Evolutionary conservation across 2,329 filamentous ascomycete species (phyloP), one percentile per base, ranked within the genome.

Genomic region (Sporothrix schenckii): DNA sequence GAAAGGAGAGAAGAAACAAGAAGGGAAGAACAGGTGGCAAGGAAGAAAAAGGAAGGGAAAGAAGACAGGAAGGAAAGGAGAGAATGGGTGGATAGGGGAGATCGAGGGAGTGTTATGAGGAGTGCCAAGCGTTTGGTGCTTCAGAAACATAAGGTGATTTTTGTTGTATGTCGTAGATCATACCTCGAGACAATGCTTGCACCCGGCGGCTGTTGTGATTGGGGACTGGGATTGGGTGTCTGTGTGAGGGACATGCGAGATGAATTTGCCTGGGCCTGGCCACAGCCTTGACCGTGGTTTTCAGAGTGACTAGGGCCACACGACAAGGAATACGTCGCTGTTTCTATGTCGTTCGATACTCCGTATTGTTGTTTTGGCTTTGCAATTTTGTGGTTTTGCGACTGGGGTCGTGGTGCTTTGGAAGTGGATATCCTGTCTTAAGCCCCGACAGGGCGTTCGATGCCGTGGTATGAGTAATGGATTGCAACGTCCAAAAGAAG

Each of bases 91-190:
- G 67, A 58, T 21, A 27, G 27, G 53, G 69, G 52, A 66, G 41
- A 60, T 61, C 75, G 47, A 49, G 61, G 67, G 74, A 71, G 73
- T 76, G 77, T 77, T 77, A 77, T 76, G 77, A 77, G 75, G 76
- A 72, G 71, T 73, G 78, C 78, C 78, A 80, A 79, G 76, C 69
- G 71, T 75, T 73, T 75, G 74, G 75, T 76, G 78, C 76, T 76
- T 74, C 75, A 76, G 76, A 79, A 80, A 79, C 79, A 78, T 79
- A 77, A 76, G 79, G 76, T 76, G 78, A 81, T 80, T 80, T 79
- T 34, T 34, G 34, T 34, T 34, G 34, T 34, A 34, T 72, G 70
- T 70, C 69, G 81, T 75, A 80, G 81, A 82, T 82, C 80, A 83
- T 82, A 82, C 81, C 77, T 80, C 76, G 75, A 76, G 77, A 78